Evolutionary conservation across 179 eudicot genomes (phyloP).

Genomic region (Spergularia azorica): DNA sequence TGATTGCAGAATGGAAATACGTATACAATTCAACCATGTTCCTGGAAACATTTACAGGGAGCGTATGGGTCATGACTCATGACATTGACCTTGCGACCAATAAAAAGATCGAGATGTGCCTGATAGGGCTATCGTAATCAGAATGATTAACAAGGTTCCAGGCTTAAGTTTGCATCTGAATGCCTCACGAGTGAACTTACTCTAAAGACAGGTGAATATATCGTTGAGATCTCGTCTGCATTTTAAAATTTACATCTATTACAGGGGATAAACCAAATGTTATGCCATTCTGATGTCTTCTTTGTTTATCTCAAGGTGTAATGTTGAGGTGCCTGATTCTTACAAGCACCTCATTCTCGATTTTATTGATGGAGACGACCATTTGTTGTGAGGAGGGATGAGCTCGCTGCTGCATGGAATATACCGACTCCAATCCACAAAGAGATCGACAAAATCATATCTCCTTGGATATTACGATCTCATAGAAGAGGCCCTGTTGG

Average conservation of each 20-base stretch:
- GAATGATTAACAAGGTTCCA: constrained; percentile 39
- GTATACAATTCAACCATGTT: constrained; percentile 35
- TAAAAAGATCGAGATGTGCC: constrained; percentile 37
- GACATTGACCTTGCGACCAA: constrained; percentile 32
- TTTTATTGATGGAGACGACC: constrained; percentile 40
- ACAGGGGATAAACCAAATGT: no score
- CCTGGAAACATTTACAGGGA: constrained; percentile 38
- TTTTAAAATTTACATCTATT: neutral
- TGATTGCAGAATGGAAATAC: constrained; percentile 37
- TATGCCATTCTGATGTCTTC: neutral
- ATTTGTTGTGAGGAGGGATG: constrained; percentile 44
- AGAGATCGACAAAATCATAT: constrained; percentile 28
- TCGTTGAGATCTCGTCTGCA: neutral
- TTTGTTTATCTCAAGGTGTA: constrained; percentile 24
- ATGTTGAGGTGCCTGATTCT: constrained; percentile 37
- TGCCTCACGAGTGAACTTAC: constrained; percentile 13
- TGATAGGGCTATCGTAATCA: constrained; percentile 34
- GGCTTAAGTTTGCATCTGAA: constrained; percentile 39
- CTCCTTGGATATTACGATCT: constrained; percentile 31
- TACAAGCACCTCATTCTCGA: constrained; percentile 38
- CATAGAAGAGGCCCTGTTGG: constrained; percentile 40
- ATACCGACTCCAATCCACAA: constrained; percentile 30
- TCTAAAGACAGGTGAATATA: constrained; percentile 38
- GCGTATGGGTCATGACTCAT: constrained; percentile 29
- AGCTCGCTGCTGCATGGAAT: constrained; percentile 44